Base-by-base conservation (phyloP, 345 rosid species). In the Eucalyptus tenuipes region DNA sequence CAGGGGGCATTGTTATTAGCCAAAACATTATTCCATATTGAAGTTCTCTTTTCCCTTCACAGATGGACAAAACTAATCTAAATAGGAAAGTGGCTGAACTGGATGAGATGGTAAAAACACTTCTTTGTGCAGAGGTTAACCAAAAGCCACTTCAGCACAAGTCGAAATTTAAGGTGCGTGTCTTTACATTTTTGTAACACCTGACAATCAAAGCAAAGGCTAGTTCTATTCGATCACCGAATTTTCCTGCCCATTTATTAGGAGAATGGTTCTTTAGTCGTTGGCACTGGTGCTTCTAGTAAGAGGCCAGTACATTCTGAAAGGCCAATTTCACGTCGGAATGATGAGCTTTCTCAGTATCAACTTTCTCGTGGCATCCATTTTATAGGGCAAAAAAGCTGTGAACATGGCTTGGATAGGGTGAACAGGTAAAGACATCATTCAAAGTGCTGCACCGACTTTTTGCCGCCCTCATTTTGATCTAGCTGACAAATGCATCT, bases 51-150 rank as follows among this genome's bases (percentile, higher is more conserved):
- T 40, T 22, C 14, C 14, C 40, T 88, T 55, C 85, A 24, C 85
- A 96, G 99, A 93, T 90, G 91, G 98, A 97, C 92, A 97, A 97
- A 91, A 93, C 91, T 90, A 95, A 96, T 93, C 93, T 96, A 89
- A 88, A 94, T 89, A 94, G 90, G 90, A 94, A 91, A 91, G 90
- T 96, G 86, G 90, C 95, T 31, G 99, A 96, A 90, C 92, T 95
- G 90, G 99, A 97, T 89, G 96, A 89, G 59, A 88, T 93, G 91
- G 91, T 95, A 90, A 94, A 91, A 90, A 88, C 90, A 49, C 92
- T 92, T 57, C 90, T 92, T 13, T 90, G 91, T 88, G 89, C 94
- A 66, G 94, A 86, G 68, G 89, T 86, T 64, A 88, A 88, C 90
- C 93, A 91, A 48, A 90, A 90, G 90, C 94, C 90, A 47, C 88